Conservation (phyloP, 306 rosid genomes). For the Crotalaria pallida region DNA sequence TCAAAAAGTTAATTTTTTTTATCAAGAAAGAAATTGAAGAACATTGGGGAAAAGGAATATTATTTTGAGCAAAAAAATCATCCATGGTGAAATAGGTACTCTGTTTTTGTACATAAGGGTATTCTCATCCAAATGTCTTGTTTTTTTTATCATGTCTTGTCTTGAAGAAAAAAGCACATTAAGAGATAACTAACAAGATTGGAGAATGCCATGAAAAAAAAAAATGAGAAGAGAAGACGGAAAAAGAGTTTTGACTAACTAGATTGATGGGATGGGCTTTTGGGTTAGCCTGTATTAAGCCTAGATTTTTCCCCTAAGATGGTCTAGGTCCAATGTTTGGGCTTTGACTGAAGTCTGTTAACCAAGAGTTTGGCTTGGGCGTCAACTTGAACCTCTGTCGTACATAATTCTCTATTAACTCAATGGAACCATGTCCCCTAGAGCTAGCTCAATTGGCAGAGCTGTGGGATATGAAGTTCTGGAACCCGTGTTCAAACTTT, state of each 20-base stretch:
- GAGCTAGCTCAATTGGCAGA: too few relatives aligned
- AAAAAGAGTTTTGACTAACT: not conserved
- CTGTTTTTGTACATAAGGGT: not conserved
- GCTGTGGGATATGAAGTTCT: too few relatives aligned
- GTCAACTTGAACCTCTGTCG: not conserved
- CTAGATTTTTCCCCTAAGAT: not conserved
- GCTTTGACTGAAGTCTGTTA: not conserved
- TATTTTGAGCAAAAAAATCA: not conserved
- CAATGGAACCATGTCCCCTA: too few relatives aligned
- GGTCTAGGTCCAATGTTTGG: not conserved
- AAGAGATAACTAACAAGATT: not conserved
- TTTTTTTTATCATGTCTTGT: not conserved
- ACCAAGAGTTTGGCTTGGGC: not conserved
- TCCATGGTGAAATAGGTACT: not conserved
- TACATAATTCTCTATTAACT: not conserved
- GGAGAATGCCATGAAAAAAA: not conserved
- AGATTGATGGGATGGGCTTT: not conserved
- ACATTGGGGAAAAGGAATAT: not conserved
- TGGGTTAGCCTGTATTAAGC: not conserved
- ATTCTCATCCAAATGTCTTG: not conserved
- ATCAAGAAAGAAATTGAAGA: not conserved
- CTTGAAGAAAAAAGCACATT: not conserved
- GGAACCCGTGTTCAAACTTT: too few relatives aligned
- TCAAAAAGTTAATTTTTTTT: not conserved
- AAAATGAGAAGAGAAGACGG: not conserved